These are phyloP conservation scores for Raphidocelis subcapitata DNA, from an alignment of 139 green algal genomes.

Conservation along the genomic window DNA sequence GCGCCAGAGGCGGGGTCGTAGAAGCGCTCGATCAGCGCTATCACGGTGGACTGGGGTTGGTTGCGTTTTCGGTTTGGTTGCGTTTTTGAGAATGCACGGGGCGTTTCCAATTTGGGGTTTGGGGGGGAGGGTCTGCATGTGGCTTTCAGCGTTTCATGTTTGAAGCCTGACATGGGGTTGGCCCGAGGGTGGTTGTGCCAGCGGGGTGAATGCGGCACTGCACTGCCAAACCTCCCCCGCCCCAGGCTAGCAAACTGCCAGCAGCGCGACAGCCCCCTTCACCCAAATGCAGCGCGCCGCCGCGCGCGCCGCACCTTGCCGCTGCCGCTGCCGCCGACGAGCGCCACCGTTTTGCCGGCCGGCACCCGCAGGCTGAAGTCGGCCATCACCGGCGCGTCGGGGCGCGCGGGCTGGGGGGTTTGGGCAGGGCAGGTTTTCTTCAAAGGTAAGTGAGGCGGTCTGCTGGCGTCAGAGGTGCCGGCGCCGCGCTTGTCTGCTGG, in stretches of 20 bases:
- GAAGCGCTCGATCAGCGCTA: constrained; percentile 87
- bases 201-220: too few relatives aligned
- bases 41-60: constrained; percentile 54
- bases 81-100: not conserved
- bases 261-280: not conserved
- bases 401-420: constrained; percentile 67
- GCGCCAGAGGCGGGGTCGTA: constrained; percentile 74
- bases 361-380: constrained; percentile 33
- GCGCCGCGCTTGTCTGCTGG: too few relatives aligned
- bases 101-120: not conserved
- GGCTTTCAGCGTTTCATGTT: too few relatives aligned
- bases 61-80: not conserved
- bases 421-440: too few relatives aligned
- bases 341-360: constrained; percentile 82
- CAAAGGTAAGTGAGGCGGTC: too few relatives aligned
- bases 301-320: constrained; percentile 24
- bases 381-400: constrained; percentile 45
- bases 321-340: constrained; percentile 85
- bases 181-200: too few relatives aligned
- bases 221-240: too few relatives aligned
- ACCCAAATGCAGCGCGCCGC: not conserved
- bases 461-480: too few relatives aligned
- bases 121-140: not conserved
- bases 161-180: too few relatives aligned
- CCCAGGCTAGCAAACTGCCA: too few relatives aligned